Evolutionary conservation across 805 yeast genomes (phyloP).

Genomic region (Candida nemodendra): DNA sequence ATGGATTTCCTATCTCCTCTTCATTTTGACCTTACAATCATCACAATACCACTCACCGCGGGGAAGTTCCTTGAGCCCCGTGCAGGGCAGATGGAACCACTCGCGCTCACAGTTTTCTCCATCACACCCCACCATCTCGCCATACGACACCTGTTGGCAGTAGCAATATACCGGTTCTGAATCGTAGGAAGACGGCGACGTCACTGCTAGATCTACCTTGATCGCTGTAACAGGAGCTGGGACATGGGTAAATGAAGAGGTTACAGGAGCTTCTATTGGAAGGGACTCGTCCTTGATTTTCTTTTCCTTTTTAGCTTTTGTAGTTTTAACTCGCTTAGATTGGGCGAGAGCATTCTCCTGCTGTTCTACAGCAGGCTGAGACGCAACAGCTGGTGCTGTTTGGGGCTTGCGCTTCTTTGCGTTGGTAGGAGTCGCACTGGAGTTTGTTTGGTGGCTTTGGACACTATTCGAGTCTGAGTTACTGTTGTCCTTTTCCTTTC

Average conservation of each 20-base stretch:
- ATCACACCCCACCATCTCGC: conserved; percentile 99
- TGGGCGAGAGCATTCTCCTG: background rate
- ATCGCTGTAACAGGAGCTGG: conserved; percentile 9
- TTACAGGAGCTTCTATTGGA: conserved; percentile 1
- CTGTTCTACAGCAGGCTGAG: conserved; percentile 5
- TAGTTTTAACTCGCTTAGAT: conserved; percentile 13
- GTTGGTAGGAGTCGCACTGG: background rate
- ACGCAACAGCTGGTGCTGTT: background rate
- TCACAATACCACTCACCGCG: conserved; percentile 83
- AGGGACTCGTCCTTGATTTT: conserved; percentile 11
- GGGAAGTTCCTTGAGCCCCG: conserved; percentile 82
- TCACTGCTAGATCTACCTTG: conserved; percentile 10
- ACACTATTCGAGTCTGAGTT: background rate
- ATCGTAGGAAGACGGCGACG: conserved; percentile 21
- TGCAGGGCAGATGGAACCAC: conserved; percentile 96
- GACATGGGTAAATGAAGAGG: conserved; percentile 7
- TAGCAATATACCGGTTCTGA: conserved; percentile 88
- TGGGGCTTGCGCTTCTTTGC: conserved; percentile 9
- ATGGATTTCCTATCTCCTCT: conserved; percentile 4
- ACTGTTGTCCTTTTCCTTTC: conserved; percentile 12
- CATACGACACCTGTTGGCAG: conserved; percentile 95
- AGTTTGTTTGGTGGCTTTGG: background rate
- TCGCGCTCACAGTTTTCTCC: conserved; percentile 89
- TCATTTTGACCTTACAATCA: conserved; percentile 45
- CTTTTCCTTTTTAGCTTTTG: conserved; percentile 21